Evolutionary conservation across 441 rosid genomes (phyloP).

Genomic region (Syzygium syzygioides): DNA sequence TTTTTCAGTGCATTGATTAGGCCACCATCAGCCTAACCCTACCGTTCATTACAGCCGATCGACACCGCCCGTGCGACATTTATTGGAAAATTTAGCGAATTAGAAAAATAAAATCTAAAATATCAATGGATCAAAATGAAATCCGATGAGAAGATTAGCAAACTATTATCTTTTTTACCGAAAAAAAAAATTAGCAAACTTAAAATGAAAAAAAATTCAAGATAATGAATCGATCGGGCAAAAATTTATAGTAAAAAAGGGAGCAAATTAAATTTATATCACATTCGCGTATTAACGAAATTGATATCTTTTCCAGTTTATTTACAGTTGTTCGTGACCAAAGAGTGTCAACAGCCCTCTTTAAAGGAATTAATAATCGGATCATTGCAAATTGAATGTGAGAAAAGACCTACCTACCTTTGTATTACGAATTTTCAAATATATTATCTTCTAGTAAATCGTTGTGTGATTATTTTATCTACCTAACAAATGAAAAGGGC

Average conservation of each 20-base stretch:
- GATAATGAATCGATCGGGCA: background rate
- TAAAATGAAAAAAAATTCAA: background rate
- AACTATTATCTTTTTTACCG: too few species aligned
- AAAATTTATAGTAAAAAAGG: background rate
- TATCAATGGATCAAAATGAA: background rate
- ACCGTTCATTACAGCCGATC: rapidly evolving
- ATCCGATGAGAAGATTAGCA: background rate
- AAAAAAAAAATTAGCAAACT: background rate
- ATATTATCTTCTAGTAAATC: background rate
- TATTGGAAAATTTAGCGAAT: background rate
- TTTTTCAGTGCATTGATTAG: background rate
- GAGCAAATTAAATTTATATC: background rate
- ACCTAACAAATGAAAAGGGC: background rate
- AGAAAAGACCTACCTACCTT: background rate
- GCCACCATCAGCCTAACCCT: background rate
- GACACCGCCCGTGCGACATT: background rate
- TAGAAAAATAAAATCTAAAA: background rate
- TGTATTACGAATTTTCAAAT: background rate
- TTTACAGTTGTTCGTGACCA: background rate
- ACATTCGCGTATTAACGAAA: background rate
- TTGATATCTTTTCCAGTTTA: background rate
- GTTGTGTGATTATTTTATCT: background rate
- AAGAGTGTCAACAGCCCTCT: background rate
- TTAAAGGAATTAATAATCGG: background rate
- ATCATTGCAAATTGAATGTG: background rate